Percentiles rank a stretch among this genome's conserved stretches.
phyloP scores from a whole-genome alignment of 345 rosid species.

The Linum usitatissimum region DNA sequence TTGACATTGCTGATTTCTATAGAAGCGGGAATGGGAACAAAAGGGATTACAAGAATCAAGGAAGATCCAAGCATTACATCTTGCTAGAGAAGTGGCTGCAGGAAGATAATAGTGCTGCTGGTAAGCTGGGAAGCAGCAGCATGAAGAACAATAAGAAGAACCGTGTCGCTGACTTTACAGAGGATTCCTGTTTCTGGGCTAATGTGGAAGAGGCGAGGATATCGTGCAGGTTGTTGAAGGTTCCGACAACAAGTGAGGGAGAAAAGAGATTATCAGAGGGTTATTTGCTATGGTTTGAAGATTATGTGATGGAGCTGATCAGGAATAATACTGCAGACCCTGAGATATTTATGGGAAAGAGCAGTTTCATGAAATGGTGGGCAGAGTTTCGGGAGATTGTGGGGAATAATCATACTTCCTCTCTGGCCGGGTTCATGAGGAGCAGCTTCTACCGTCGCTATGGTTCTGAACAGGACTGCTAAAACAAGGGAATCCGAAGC shows the following conservation, averaged over 20 bases:
- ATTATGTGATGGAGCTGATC: constrained; percentile 31
- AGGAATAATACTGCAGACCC: constrained; percentile 40
- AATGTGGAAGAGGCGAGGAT: constrained; percentile 57
- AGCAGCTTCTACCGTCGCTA: constrained; percentile 17
- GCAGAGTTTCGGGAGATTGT: constrained; percentile 23
- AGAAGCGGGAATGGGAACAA: not conserved
- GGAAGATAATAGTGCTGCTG: not conserved
- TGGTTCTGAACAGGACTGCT: constrained; percentile 3
- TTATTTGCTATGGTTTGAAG: constrained; percentile 26
- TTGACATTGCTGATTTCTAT: constrained; percentile 65
- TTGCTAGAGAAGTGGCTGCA: constrained; percentile 41
- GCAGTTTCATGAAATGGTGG: constrained; percentile 80
- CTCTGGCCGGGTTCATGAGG: constrained; percentile 34
- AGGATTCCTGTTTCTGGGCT: constrained; percentile 84
- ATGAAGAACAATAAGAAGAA: constrained; percentile 13
- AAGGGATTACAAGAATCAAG: constrained; percentile 23
- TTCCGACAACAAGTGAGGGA: constrained; percentile 2
- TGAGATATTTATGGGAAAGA: constrained; percentile 42
- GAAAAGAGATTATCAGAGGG: constrained; percentile 5
- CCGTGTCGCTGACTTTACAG: constrained; percentile 21
- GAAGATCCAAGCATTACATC: constrained; percentile 41
- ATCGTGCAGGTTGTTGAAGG: constrained; percentile 12
- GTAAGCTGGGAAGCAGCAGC: not conserved
- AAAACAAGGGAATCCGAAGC: too few relatives aligned
- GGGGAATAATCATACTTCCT: constrained; percentile 13